Conservation (phyloP, 2,329 filamentous ascomycete genomes). For the Fusarium setosum region DNA sequence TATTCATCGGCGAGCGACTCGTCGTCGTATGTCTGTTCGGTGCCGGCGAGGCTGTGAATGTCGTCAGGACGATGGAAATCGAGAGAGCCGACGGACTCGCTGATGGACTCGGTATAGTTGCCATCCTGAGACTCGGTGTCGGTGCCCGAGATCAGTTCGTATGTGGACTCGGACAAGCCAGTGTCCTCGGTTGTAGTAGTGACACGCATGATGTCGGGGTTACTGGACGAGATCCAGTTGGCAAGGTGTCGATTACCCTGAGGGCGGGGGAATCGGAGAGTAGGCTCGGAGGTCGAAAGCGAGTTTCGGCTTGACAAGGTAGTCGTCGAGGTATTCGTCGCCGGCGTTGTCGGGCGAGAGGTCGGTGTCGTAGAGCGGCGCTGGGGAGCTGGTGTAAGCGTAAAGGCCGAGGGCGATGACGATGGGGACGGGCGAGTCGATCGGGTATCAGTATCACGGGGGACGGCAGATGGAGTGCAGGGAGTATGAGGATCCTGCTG, state of each 20-base stretch:
- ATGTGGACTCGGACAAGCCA: conserved; percentile 66
- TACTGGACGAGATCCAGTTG: conserved; percentile 69
- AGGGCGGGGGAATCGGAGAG: conserved; percentile 67
- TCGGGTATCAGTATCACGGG: conserved; percentile 46
- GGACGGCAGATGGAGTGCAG: conserved; percentile 43
- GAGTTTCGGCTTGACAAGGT: conserved; percentile 20
- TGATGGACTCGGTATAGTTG: conserved; percentile 58
- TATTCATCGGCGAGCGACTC: conserved; percentile 51
- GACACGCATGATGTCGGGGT: conserved; percentile 66
- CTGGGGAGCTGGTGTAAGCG: conserved; percentile 35
- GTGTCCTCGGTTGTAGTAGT: conserved; percentile 59
- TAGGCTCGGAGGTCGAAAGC: conserved; percentile 58
- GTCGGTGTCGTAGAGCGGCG: conserved; percentile 28
- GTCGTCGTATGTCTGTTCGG: conserved; percentile 60
- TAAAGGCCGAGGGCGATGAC: conserved; percentile 34
- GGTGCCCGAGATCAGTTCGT: conserved; percentile 65
- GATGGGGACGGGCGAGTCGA: conserved; percentile 36
- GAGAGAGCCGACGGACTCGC: conserved; percentile 63
- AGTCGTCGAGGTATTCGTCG: conserved; percentile 9
- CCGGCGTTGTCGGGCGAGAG: conserved; percentile 31
- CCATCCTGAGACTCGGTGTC: conserved; percentile 66
- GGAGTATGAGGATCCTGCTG: conserved; percentile 50
- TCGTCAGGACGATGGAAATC: conserved; percentile 62
- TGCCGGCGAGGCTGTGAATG: conserved; percentile 62
- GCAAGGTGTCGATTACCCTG: conserved; percentile 66